Base-by-base conservation (phyloP, 108 stramenopile species). In the Nannochloropsis gaditana region DNA sequence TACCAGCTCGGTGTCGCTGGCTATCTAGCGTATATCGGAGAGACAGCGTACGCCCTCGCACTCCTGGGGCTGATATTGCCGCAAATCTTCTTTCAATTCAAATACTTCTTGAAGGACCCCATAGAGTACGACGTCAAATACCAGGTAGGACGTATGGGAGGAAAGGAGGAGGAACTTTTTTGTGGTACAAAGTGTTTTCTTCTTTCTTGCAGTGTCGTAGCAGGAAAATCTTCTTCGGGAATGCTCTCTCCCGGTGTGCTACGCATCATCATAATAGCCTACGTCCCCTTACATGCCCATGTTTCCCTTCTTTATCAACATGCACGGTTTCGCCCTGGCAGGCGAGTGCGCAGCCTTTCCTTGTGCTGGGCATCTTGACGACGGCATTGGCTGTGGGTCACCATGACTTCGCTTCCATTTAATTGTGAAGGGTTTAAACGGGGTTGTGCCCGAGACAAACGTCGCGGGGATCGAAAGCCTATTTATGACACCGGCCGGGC, bases 121-220 rank as follows among this genome's bases (percentile, higher is more conserved):
- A 92, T 97, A 45, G 91, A 92, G 42, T 95, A 96, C 90, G 97
- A 97, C 88, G 96, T 97, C 80, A 95, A 96, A 92, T 97, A 95
- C 90, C 80, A 81, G 80, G 80, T 81, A 41, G 11, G 31, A 31
- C 31, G 31, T 31, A 31, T 31, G 31, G 31, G 31, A 31, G 1
- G 31, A 31, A 31, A 31, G 31, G 31, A 31, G 31, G 31, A 31
- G 31, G 31, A 31, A 31, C 0, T 0, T 31, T 31, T 31, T 31
- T 31, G 1, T 31, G 0, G 31, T 31, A 31, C 31, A 31, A 31
- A 31, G 31, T 31, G 31, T 31, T 31, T 31, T 31, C 31, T 31
- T 31, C 31, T 31, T 31, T 31, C 31, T 31, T 31, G 31, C 31
- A 31, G 31, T 31, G 31, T 31, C 31, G 31, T 1, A 31, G 31